These are phyloP conservation scores for Ogataea minuta DNA, from an alignment of 805 yeast species.

Conservation along the genomic window DNA sequence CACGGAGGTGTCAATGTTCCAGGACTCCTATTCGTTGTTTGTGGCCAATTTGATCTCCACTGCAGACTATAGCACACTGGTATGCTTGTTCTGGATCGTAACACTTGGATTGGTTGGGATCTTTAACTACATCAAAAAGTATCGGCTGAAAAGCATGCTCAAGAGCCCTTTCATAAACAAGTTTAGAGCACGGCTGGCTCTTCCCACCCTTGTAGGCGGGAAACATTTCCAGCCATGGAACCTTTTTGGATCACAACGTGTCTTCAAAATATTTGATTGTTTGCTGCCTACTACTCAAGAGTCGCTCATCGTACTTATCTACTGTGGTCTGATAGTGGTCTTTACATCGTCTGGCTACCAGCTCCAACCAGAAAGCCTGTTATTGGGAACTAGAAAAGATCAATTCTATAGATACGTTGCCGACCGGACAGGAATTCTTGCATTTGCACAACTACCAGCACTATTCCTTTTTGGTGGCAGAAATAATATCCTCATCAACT, in stretches of 20 bases:
- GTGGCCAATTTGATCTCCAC: constrained; percentile 22
- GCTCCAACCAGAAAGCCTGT: constrained; percentile 9
- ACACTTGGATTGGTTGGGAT: constrained; percentile 16
- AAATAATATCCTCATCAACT: constrained; percentile 52
- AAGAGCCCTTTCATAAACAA: constrained; percentile 10
- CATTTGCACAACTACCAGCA: constrained; percentile 44
- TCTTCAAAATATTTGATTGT: constrained; percentile 18
- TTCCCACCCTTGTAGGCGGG: constrained; percentile 22
- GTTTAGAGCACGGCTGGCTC: constrained; percentile 20
- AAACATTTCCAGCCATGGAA: constrained; percentile 27
- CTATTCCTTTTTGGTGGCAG: constrained; percentile 55
- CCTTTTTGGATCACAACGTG: constrained; percentile 13
- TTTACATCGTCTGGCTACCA: constrained; percentile 17
- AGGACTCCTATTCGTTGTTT: constrained; percentile 21
- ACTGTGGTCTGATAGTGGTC: constrained; percentile 14
- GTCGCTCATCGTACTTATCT: constrained; percentile 16
- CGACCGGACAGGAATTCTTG: constrained; percentile 55
- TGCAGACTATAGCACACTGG: constrained; percentile 12
- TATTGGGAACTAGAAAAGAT: constrained; percentile 18
- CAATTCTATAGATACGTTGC: constrained; percentile 44
- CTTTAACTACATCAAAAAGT: constrained; percentile 18
- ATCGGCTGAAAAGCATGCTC: constrained; percentile 9
- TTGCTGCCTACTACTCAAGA: constrained; percentile 32
- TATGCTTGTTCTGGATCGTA: constrained; percentile 26
- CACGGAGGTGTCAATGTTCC: constrained; percentile 6